These are phyloP conservation scores for Melaleuca alternifolia DNA, from an alignment of 345 rosid species.

Conservation along the genomic window DNA sequence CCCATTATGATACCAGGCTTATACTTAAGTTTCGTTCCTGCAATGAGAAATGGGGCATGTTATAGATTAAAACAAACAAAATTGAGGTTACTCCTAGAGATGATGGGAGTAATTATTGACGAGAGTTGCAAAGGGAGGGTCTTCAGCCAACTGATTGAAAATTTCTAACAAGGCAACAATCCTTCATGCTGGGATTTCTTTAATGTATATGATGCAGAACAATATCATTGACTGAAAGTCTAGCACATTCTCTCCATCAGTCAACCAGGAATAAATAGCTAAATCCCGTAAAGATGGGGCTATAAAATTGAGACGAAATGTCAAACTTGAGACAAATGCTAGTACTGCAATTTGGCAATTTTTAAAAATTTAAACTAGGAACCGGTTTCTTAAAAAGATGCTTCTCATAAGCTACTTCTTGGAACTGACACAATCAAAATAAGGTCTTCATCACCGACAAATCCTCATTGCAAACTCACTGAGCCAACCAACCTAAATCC, in stretches of 20 bases:
- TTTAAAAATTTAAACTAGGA: neutral
- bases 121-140: neutral
- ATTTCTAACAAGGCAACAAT: neutral
- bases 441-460: neutral
- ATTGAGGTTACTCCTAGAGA: neutral
- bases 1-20: slow-evolving; percentile 83
- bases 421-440: neutral
- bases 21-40: slow-evolving; percentile 61
- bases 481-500: neutral
- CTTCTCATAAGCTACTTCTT: neutral
- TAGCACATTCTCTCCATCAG: neutral
- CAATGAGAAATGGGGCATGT: neutral
- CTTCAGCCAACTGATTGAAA: neutral
- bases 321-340: neutral
- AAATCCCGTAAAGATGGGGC: neutral
- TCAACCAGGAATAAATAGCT: neutral
- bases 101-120: neutral
- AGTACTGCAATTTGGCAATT: neutral
- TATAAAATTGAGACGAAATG: neutral
- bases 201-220: neutral
- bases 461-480: neutral
- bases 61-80: neutral
- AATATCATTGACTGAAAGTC: neutral
- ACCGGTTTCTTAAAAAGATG: neutral
- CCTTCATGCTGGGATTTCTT: neutral